These are phyloP conservation scores for Fraxinus platypoda DNA, from an alignment of 305 asterid genomes.

Conservation along the genomic window DNA sequence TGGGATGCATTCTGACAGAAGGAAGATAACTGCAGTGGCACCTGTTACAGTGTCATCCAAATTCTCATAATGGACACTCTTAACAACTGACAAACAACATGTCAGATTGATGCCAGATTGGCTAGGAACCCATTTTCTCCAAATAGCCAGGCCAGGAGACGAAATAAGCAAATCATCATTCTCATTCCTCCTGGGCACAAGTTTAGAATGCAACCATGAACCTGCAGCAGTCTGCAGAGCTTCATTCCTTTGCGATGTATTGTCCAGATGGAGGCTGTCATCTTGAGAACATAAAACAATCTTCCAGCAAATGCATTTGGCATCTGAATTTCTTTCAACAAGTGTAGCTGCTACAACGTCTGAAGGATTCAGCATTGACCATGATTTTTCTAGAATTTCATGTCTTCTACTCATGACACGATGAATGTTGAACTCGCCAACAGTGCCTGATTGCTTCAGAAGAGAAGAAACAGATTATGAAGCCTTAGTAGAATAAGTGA, in stretches of 20 bases:
- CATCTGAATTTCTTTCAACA: conserved; percentile 50
- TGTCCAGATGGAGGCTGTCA: conserved; percentile 24
- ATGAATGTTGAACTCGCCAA: conserved; percentile 56
- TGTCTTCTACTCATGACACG: conserved; percentile 58
- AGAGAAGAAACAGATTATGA: conserved; percentile 15
- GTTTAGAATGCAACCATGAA: conserved; percentile 83
- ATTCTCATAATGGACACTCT: conserved; percentile 42
- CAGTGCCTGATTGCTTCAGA: conserved; percentile 49
- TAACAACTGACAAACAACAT: conserved; percentile 78
- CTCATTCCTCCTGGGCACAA: conserved; percentile 45
- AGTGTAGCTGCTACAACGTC: conserved; percentile 69
- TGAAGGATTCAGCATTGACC: conserved; percentile 78
- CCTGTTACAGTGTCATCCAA: conserved; percentile 52
- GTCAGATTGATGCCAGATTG: conserved; percentile 41
- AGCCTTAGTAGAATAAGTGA: conserved; percentile 16
- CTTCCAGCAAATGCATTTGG: conserved; percentile 94
- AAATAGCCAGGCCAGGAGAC: conserved; percentile 66
- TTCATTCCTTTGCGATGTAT: conserved; percentile 29
- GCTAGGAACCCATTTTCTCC: conserved; percentile 69
- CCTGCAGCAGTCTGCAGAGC: conserved; percentile 35
- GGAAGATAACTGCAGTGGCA: conserved; percentile 69
- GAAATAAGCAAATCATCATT: conserved; percentile 49
- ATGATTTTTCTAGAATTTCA: conserved; percentile 58
- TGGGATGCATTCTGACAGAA: conserved; percentile 55
- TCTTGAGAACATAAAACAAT: conserved; percentile 58